A percentile compares a stretch with the other conserved stretches of the same genome.
phyloP scores from a whole-genome alignment of 805 yeast species.

The Teunomyces tritomae region DNA sequence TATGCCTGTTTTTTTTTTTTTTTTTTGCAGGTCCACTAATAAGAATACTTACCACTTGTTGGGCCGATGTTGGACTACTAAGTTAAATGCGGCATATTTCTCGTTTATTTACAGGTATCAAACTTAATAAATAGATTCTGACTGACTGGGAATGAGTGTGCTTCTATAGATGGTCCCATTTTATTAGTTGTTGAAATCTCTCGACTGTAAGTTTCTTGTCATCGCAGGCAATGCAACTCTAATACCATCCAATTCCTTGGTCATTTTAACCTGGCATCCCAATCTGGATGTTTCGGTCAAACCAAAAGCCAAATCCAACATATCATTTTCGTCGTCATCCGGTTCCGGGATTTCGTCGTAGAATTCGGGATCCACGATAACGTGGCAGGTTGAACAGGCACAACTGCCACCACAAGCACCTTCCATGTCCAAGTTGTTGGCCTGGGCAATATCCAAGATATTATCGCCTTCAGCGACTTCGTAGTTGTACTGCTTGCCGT shows the following conservation, averaged over 20 bases:
- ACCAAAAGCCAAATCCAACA: conserved; percentile 97
- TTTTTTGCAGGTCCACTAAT: no score
- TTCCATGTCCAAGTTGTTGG: conserved; percentile 90
- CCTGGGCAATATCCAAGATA: conserved; percentile 91
- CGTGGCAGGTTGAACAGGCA: conserved; percentile 97
- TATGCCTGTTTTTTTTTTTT: no score
- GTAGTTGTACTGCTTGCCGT: conserved; percentile 75
- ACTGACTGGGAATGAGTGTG: not conserved
- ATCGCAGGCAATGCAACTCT: conserved; percentile 95
- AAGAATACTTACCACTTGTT: no score
- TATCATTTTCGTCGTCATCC: conserved; percentile 95
- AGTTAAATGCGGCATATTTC: not conserved
- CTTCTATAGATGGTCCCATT: not conserved
- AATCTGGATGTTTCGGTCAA: conserved; percentile 93
- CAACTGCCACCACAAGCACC: conserved; percentile 99
- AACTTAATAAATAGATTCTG: not conserved
- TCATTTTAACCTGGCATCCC: conserved; percentile 91
- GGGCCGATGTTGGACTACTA: no score
- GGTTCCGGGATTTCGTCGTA: conserved; percentile 94
- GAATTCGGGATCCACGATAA: conserved; percentile 91
- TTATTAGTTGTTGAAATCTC: conserved; percentile 52
- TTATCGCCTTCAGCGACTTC: conserved; percentile 94
- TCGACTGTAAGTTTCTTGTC: conserved; percentile 87
- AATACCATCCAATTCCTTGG: conserved; percentile 86
- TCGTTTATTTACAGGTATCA: not conserved